phyloP scores from a whole-genome alignment of 768 basidiomycete species.

The Russula brevipes region DNA sequence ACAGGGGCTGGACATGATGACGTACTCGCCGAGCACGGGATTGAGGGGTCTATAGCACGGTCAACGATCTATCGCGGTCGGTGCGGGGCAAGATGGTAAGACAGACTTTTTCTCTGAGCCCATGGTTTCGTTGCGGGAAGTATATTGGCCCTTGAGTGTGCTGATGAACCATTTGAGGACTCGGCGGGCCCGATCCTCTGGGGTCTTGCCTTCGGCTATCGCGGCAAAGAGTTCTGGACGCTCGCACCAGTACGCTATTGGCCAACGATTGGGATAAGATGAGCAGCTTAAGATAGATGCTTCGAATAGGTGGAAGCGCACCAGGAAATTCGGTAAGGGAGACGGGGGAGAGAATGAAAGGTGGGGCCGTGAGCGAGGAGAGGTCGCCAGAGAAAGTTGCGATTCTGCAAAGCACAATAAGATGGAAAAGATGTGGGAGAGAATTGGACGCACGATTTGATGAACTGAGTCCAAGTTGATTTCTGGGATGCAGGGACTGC shows the following conservation, averaged over 20 bases:
- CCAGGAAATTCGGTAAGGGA: conserved; percentile 92
- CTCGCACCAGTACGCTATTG: conserved; percentile 92
- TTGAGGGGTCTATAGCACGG: conserved; percentile 74
- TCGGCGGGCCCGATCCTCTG: conserved; percentile 67
- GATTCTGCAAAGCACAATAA: conserved; percentile 44
- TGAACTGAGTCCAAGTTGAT: conserved; percentile 82
- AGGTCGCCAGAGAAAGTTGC: conserved; percentile 86
- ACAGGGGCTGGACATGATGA: conserved; percentile 21
- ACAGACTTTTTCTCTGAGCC: conserved; percentile 96
- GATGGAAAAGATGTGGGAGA: conserved; percentile 13
- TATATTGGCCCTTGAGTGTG: conserved; percentile 94
- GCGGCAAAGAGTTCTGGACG: conserved; percentile 84
- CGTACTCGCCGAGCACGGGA: conserved; percentile 89
- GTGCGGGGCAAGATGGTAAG: neutral
- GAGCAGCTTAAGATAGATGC: neutral
- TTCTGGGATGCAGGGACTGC: conserved; percentile 82
- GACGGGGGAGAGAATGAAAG: conserved; percentile 87
- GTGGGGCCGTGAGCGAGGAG: conserved; percentile 76
- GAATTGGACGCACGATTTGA: conserved; percentile 67
- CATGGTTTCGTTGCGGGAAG: conserved; percentile 89
- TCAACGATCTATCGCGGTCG: neutral
- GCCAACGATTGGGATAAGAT: conserved; percentile 10
- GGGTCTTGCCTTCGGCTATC: conserved; percentile 70
- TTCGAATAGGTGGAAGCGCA: conserved; percentile 34
- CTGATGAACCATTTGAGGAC: conserved; percentile 97